phyloP scores from a whole-genome alignment of 495 filamentous ascomycete genomes.

The Podospora pseudocomata region DNA sequence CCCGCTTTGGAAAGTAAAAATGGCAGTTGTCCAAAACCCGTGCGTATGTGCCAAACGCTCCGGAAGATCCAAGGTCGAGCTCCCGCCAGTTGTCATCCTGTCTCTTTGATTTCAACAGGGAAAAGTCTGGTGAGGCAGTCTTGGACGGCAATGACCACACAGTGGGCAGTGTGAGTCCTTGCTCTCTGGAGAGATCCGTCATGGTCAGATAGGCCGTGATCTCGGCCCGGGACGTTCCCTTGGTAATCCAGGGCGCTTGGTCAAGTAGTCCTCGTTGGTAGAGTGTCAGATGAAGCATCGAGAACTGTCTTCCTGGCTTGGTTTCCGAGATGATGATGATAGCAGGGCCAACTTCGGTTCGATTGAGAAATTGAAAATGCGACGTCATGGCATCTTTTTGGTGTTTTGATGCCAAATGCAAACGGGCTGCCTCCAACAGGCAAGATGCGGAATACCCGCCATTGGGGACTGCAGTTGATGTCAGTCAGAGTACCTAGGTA shows the following conservation, averaged over 20 bases:
- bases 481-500: not conserved
- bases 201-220: constrained; percentile 65
- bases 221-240: constrained; percentile 22
- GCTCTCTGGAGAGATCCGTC: constrained; percentile 55
- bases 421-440: constrained; percentile 56
- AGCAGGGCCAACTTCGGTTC: constrained; percentile 61
- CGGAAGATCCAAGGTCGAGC: constrained; percentile 36
- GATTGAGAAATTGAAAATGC: constrained; percentile 71
- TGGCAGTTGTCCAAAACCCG: constrained; percentile 44
- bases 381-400: constrained; percentile 62
- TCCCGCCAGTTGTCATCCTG: constrained; percentile 45
- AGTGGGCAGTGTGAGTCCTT: constrained; percentile 55
- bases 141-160: constrained; percentile 35
- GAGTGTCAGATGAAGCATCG: constrained; percentile 67
- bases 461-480: constrained; percentile 62
- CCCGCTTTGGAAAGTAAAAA: constrained; percentile 53
- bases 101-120: constrained; percentile 32
- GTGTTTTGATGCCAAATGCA: constrained; percentile 58
- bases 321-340: constrained; percentile 62
- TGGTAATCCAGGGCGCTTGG: constrained; percentile 31
- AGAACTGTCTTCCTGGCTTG: constrained; percentile 68
- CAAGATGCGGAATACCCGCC: constrained; percentile 70
- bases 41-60: constrained; percentile 49
- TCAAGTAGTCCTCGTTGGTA: constrained; percentile 35
- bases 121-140: constrained; percentile 42